Evolutionary conservation across 169 alveolate species (phyloP), one percentile per base, ranked within the genome.

Genomic region (Plasmodium inui): DNA sequence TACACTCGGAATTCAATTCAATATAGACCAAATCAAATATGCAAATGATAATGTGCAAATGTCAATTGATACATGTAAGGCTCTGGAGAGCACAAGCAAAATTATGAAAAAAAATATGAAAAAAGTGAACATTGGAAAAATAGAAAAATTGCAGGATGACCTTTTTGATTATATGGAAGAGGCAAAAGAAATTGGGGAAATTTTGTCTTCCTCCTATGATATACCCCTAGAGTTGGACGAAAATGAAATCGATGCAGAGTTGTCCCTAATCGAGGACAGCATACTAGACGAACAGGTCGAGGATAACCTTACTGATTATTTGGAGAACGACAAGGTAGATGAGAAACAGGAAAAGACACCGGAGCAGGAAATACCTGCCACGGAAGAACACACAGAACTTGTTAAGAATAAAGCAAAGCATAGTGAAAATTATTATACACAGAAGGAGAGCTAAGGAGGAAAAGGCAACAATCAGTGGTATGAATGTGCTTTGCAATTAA

Each of bases 131-230:
- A 91, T 91, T 30, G 83, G 32, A 50, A 91, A 91, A 44, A 91
- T 91, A 71, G 95, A 91, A 91, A 91, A 91, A 41, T 78, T 91
- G 57, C 95, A 91, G 74, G 95, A 91, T 30, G 95, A 91, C 76
- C 53, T 91, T 9, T 81, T 22, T 91, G 92, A 91, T 71, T 81
- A 55, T 91, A 91, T 91, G 7, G 95, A 91, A 50, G 95, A 91
- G 22, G 61, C 86, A 46, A 91, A 91, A 91, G 95, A 91, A 72
- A 91, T 91, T 70, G 88, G 92, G 37, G 92, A 81, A 71, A 71
- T 91, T 44, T 37, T 91, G 57, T 80, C 86, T 7, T 71, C 91
- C 22, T 81, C 95, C 12, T 91, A 91, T 61, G 92, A 91, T 3
- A 82, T 91, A 71, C 95, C 92, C 2, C 17, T 81, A 72, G 72